A percentile compares a stretch with the other conserved stretches of the same genome.
Evolutionary conservation across 202 grass and related monocot species (phyloP).

Genomic region (Eragrostis tef): DNA sequence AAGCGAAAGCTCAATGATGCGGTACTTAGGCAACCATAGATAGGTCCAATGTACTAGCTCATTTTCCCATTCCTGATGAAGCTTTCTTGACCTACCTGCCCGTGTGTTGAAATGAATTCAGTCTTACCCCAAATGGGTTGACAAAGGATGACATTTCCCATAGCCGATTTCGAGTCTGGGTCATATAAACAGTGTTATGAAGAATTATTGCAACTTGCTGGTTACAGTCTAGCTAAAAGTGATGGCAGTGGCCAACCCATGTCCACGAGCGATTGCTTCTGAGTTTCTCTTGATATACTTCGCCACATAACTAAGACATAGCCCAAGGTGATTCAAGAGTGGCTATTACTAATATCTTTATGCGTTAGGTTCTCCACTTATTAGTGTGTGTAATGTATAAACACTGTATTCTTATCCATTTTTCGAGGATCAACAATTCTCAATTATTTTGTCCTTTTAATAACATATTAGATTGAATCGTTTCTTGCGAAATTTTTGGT

Average conservation of each 20-base stretch:
- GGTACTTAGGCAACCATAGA: not conserved
- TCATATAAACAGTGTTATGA: not conserved
- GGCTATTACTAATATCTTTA: not conserved
- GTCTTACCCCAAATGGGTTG: constrained; percentile 30
- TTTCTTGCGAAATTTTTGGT: not conserved
- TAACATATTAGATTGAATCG: not conserved
- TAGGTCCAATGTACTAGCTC: not conserved
- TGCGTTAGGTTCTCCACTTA: not conserved
- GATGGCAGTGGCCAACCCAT: not conserved
- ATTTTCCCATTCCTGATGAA: not conserved
- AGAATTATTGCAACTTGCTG: not conserved
- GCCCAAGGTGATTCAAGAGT: not conserved
- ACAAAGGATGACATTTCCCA: not conserved
- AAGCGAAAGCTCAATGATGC: not conserved
- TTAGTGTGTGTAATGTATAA: not conserved
- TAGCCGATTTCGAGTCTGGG: not conserved
- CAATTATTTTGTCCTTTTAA: not conserved
- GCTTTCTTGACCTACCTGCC: not conserved
- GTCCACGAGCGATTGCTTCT: not conserved
- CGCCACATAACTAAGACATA: not conserved
- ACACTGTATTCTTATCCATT: not conserved
- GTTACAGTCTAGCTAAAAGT: not conserved
- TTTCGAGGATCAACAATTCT: not conserved
- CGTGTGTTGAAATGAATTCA: not conserved
- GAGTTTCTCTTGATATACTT: not conserved